A percentile compares a stretch with the other conserved stretches of the same genome.
Evolutionary conservation across 768 basidiomycete species (phyloP).

Genomic region (Xerocomus brunneocitrinus): DNA sequence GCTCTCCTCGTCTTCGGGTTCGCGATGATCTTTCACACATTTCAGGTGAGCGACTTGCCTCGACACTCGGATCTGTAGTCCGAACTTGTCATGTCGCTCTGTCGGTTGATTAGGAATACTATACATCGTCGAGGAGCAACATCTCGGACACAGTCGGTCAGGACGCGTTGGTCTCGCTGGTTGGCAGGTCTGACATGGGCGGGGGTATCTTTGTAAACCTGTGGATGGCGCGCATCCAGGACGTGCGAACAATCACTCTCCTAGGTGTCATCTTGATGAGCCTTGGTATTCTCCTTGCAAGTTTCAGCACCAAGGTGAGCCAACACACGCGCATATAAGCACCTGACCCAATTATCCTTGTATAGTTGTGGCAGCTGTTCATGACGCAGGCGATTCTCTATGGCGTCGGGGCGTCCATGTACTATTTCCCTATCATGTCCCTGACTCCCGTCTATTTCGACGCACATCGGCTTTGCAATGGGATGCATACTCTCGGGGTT

Average conservation of each 20-base stretch:
- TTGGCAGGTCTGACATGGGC: slow-evolving; percentile 2
- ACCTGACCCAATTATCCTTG: not conserved
- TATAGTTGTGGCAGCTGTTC: not conserved
- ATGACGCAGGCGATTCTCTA: not conserved
- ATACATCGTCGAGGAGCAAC: not conserved
- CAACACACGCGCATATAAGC: not conserved
- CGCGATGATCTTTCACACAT: not conserved
- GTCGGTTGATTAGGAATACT: not conserved
- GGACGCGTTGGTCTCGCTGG: not conserved
- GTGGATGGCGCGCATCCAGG: not conserved
- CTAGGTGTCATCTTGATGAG: not conserved
- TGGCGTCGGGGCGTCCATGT: not conserved
- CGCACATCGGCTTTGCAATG: not conserved
- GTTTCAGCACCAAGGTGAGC: not conserved
- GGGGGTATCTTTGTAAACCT: not conserved
- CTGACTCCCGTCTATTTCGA: not conserved
- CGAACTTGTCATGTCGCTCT: not conserved
- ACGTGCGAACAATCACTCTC: not conserved
- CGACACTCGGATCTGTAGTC: not conserved
- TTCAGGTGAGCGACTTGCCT: not conserved
- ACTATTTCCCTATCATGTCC: slow-evolving; percentile 1
- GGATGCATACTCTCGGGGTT: not conserved
- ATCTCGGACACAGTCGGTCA: slow-evolving; percentile 1
- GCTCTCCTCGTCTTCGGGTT: not conserved
- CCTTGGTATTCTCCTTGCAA: not conserved